Evolutionary conservation across 352 stramenopile species (phyloP).

Genomic region (Halophytophthora batemanensis): DNA sequence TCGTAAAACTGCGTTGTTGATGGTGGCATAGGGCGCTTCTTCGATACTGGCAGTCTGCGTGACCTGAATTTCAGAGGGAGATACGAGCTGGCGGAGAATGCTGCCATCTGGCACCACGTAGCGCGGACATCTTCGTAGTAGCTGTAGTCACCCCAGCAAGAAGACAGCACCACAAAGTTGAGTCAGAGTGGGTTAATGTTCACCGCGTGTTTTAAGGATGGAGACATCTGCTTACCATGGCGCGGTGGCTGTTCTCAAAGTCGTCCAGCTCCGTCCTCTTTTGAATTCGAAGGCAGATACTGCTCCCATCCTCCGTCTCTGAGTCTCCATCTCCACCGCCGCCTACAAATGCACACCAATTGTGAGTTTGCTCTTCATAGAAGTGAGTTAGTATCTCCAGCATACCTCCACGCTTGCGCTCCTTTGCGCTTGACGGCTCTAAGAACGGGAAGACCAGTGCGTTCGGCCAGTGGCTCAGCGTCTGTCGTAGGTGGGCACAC

Average conservation of each 20-base stretch:
- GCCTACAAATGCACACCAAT: slow-evolving; percentile 2
- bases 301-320: slow-evolving; percentile 32
- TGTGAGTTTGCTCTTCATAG: not conserved
- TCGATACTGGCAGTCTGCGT: slow-evolving; percentile 49
- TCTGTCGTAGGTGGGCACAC: slow-evolving; percentile 19
- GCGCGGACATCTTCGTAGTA: slow-evolving; percentile 57
- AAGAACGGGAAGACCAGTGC: slow-evolving; percentile 78
- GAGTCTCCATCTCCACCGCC: slow-evolving; percentile 6
- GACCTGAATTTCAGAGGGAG: slow-evolving; percentile 37
- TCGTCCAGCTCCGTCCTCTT: slow-evolving; percentile 41
- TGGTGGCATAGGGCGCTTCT: slow-evolving; percentile 64
- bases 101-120: slow-evolving; percentile 55
- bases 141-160: slow-evolving; percentile 15
- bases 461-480: slow-evolving; percentile 77
- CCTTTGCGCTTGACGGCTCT: slow-evolving; percentile 23
- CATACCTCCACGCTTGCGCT: slow-evolving; percentile 16
- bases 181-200: not conserved
- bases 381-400: not conserved
- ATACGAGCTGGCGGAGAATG: slow-evolving; percentile 67
- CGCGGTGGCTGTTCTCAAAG: slow-evolving; percentile 33
- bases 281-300: slow-evolving; percentile 55
- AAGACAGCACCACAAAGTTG: not conserved
- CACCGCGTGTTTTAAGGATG: slow-evolving; percentile 1
- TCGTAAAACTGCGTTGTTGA: slow-evolving; percentile 85
- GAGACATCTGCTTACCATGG: slow-evolving; percentile 26